A percentile compares a stretch with the other conserved stretches of the same genome.
phyloP scores from a whole-genome alignment of 805 yeast species.

The Ogataea salicorniae region DNA sequence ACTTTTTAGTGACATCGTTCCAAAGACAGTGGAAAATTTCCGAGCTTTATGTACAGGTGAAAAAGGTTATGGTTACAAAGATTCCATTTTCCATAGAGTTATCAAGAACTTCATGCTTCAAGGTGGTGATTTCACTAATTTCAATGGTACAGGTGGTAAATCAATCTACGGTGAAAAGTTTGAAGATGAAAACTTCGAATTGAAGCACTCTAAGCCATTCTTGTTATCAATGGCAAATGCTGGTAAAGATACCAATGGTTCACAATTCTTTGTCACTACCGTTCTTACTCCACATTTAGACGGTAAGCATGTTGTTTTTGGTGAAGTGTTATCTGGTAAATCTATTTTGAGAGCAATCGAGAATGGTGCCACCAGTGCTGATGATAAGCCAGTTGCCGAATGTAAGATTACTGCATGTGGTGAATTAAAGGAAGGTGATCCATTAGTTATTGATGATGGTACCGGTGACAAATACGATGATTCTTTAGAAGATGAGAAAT shows the following conservation, averaged over 20 bases:
- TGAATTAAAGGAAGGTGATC: slow-evolving; percentile 55
- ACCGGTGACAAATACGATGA: slow-evolving; percentile 84
- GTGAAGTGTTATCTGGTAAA: slow-evolving; percentile 80
- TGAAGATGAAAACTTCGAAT: slow-evolving; percentile 82
- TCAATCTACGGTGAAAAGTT: slow-evolving; percentile 80
- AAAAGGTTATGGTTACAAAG: slow-evolving; percentile 72
- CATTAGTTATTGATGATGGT: slow-evolving; percentile 56
- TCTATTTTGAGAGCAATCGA: slow-evolving; percentile 77
- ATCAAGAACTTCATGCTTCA: slow-evolving; percentile 88
- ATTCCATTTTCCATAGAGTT: slow-evolving; percentile 89
- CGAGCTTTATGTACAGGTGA: slow-evolving; percentile 87
- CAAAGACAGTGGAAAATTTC: slow-evolving; percentile 87
- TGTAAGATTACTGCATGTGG: slow-evolving; percentile 80
- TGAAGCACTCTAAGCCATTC: slow-evolving; percentile 78
- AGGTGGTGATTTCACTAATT: slow-evolving; percentile 86
- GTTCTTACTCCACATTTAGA: slow-evolving; percentile 91
- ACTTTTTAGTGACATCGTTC: slow-evolving; percentile 54
- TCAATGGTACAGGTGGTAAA: slow-evolving; percentile 76
- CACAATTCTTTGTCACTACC: slow-evolving; percentile 92
- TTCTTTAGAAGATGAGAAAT: slow-evolving; percentile 65
- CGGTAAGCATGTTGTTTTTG: slow-evolving; percentile 95
- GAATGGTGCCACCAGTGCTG: slow-evolving; percentile 53
- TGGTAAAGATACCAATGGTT: slow-evolving; percentile 93
- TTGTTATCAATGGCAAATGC: slow-evolving; percentile 95
- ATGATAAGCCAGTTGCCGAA: slow-evolving; percentile 67